Conservation (phyloP, 2,329 filamentous ascomycete species). For the Graphium sp. region DNA sequence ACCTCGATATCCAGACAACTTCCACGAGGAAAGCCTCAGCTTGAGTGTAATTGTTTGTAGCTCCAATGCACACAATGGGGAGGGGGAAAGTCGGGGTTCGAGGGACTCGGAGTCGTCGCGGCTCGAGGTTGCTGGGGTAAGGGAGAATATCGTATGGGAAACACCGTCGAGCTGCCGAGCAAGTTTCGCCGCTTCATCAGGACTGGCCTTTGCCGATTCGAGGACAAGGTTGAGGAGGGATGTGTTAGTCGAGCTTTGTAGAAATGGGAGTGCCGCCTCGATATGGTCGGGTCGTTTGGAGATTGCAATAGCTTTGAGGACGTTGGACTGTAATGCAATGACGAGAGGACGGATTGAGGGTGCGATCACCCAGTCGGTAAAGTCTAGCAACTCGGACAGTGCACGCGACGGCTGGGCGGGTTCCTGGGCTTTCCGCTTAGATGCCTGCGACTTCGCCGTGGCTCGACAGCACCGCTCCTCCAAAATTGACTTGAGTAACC, state of each 20-base stretch:
- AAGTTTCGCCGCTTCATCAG: slow-evolving; percentile 35
- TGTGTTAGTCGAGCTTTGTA: slow-evolving; percentile 31
- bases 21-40: slow-evolving; percentile 49
- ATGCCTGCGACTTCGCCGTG: too few species aligned
- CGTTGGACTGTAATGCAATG: slow-evolving; percentile 47
- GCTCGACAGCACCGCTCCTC: slow-evolving; percentile 19
- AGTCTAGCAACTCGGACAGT: slow-evolving; percentile 45
- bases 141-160: slow-evolving; percentile 45
- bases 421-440: slow-evolving; percentile 8
- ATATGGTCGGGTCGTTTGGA: slow-evolving; percentile 41
- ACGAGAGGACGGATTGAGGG: slow-evolving; percentile 32
- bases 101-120: slow-evolving; percentile 40
- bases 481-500: slow-evolving; percentile 46
- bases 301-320: slow-evolving; percentile 44
- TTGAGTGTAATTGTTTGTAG: slow-evolving; percentile 48
- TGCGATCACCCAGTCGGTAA: slow-evolving; percentile 25
- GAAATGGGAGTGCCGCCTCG: slow-evolving; percentile 36
- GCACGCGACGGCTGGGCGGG: slow-evolving; percentile 13
- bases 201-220: slow-evolving; percentile 21
- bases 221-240: slow-evolving; percentile 43
- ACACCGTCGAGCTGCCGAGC: slow-evolving; percentile 50
- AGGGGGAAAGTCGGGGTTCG: slow-evolving; percentile 35
- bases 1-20: slow-evolving; percentile 38
- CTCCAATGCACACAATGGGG: slow-evolving; percentile 39
- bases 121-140: slow-evolving; percentile 50